Percentiles rank a stretch among this genome's conserved stretches.
These are phyloP conservation scores for Russula brevipes DNA, from an alignment of 768 basidiomycete species.

Conservation along the genomic window DNA sequence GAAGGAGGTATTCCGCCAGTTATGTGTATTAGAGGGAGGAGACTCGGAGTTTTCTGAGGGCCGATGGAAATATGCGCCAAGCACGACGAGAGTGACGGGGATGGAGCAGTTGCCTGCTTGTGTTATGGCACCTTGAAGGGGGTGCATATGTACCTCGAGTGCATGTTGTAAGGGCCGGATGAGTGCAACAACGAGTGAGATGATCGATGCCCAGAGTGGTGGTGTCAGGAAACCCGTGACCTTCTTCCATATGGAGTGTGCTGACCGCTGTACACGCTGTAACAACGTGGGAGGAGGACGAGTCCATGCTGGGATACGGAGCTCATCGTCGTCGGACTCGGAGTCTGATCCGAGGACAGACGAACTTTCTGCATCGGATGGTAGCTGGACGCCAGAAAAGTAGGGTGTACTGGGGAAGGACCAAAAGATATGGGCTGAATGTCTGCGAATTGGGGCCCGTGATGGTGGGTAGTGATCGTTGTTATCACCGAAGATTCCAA, in stretches of 20 bases:
- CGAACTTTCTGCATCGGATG: conserved; percentile 5
- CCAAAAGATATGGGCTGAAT: conserved; percentile 46
- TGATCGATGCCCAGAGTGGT: conserved; percentile 75
- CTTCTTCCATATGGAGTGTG: conserved; percentile 34
- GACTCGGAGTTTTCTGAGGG: conserved; percentile 28
- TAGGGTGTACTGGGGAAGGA: conserved; percentile 61
- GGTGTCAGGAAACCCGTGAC: conserved; percentile 81
- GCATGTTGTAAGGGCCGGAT: conserved; percentile 67
- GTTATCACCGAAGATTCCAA: neutral
- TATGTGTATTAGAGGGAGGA: conserved; percentile 20
- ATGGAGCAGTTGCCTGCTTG: conserved; percentile 74
- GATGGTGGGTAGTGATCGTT: neutral
- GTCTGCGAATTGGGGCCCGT: conserved; percentile 9
- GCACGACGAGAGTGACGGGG: conserved; percentile 84
- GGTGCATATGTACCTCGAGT: conserved; percentile 57
- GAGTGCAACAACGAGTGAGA: conserved; percentile 73
- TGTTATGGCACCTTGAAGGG: conserved; percentile 62
- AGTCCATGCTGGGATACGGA: conserved; percentile 23
- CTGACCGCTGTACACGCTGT: conserved; percentile 28
- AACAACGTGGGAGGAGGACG: conserved; percentile 30
- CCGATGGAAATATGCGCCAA: conserved; percentile 86
- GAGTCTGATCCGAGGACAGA: conserved; percentile 24
- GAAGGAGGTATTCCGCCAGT: conserved; percentile 30
- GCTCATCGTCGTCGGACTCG: conserved; percentile 28
- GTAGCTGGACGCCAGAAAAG: conserved; percentile 5